phyloP scores from a whole-genome alignment of 1,284 basidiomycete species.

The Malassezia restricta region DNA sequence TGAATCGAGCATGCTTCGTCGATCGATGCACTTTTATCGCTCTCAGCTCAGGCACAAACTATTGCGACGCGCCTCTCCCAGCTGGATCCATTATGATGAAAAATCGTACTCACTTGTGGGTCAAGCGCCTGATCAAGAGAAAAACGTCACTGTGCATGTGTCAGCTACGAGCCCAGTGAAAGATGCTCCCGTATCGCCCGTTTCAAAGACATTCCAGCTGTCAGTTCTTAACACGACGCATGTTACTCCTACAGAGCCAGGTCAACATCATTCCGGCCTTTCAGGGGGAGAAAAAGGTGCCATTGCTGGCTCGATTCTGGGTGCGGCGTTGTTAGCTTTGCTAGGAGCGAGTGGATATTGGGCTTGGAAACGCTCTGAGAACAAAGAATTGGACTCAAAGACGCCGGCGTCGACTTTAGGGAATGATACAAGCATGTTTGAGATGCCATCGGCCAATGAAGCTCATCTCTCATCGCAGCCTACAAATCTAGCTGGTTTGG shows the following conservation, averaged over 20 bases:
- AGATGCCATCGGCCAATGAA: neutral
- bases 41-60: neutral
- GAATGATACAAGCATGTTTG: neutral
- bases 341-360: neutral
- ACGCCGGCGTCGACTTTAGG: neutral
- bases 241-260: neutral
- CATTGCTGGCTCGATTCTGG: slow-evolving; percentile 12
- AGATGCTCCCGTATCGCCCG: neutral
- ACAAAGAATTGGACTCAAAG: neutral
- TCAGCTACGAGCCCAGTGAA: neutral
- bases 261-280: neutral
- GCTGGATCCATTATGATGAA: slow-evolving; percentile 8
- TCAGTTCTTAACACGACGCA: neutral
- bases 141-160: slow-evolving; percentile 2
- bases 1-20: neutral
- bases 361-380: neutral
- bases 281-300: slow-evolving; percentile 8
- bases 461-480: neutral
- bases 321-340: slow-evolving; percentile 6
- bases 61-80: slow-evolving; percentile 3
- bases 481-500: neutral
- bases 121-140: neutral
- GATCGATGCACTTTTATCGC: neutral
- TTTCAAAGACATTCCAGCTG: neutral
- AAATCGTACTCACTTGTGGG: neutral